A percentile compares a stretch with the other conserved stretches of the same genome.
Evolutionary conservation across 1,139 yeast genomes (phyloP).

Genomic region (Diutina rugosa): DNA sequence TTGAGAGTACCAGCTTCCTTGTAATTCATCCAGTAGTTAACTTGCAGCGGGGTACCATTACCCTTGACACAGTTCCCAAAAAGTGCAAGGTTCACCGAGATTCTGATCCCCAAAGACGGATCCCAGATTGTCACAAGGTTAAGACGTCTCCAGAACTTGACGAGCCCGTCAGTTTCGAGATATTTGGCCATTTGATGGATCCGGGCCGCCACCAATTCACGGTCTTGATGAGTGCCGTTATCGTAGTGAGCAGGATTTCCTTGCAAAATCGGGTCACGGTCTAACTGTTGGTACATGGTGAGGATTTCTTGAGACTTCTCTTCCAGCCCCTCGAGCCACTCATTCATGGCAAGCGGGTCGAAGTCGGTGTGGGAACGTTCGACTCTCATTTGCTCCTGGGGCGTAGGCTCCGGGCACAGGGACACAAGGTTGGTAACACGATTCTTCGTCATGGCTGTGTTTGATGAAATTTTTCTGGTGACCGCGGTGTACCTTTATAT

Average conservation of each 20-base stretch:
- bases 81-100: slow-evolving; percentile 57
- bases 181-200: slow-evolving; percentile 25
- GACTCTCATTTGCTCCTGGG: slow-evolving; percentile 18
- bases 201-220: slow-evolving; percentile 40
- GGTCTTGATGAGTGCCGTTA: slow-evolving; percentile 30
- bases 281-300: slow-evolving; percentile 31
- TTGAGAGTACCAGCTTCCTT: slow-evolving; percentile 9
- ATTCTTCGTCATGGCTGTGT: background rate
- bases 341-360: slow-evolving; percentile 20
- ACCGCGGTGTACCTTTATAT: background rate
- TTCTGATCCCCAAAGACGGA: slow-evolving; percentile 43
- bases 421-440: background rate
- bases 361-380: slow-evolving; percentile 38
- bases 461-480: slow-evolving; percentile 1
- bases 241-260: slow-evolving; percentile 40
- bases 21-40: slow-evolving; percentile 8
- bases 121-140: slow-evolving; percentile 41
- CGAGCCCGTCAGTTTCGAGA: slow-evolving; percentile 32
- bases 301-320: slow-evolving; percentile 32
- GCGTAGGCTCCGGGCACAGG: slow-evolving; percentile 8
- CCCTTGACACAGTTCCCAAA: slow-evolving; percentile 61
- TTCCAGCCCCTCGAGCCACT: slow-evolving; percentile 38
- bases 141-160: slow-evolving; percentile 24
- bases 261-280: slow-evolving; percentile 41
- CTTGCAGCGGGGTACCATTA: slow-evolving; percentile 37